These are phyloP conservation scores for Biscogniauxia sp. DNA, from an alignment of 2,329 filamentous ascomycete species.

Conservation along the genomic window DNA sequence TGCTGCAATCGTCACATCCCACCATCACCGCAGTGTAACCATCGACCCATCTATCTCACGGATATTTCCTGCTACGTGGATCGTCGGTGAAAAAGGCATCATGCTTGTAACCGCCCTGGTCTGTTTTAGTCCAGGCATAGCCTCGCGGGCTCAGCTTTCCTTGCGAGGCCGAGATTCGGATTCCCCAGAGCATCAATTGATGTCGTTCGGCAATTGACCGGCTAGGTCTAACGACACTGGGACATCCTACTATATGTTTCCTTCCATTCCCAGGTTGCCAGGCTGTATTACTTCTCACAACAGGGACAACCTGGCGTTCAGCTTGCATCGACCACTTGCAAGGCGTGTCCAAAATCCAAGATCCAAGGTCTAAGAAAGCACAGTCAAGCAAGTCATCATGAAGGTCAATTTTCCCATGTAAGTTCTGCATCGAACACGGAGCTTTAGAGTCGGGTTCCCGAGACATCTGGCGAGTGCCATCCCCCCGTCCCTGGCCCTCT, in stretches of 20 bases:
- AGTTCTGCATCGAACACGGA: slow-evolving; percentile 13
- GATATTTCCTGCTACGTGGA: slow-evolving; percentile 1
- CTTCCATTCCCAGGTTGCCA: not conserved
- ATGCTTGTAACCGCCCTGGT: slow-evolving; percentile 13
- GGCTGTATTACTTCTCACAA: not conserved
- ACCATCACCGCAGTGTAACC: slow-evolving; percentile 11
- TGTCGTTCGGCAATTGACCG: not conserved
- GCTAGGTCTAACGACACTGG: not conserved
- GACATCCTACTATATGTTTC: not conserved
- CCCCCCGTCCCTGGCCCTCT: slow-evolving; percentile 8
- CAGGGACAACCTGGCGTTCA: not conserved
- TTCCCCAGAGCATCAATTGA: not conserved
- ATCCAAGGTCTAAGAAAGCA: slow-evolving; percentile 7
- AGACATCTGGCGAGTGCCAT: slow-evolving; percentile 15
- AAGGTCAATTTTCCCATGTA: slow-evolving; percentile 11
- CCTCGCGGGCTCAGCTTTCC: slow-evolving; percentile 2
- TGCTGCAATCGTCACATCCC: slow-evolving; percentile 6
- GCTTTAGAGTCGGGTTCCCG: slow-evolving; percentile 14
- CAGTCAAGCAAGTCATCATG: not conserved
- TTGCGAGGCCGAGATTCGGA: not conserved
- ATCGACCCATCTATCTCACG: slow-evolving; percentile 1
- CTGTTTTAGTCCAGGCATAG: slow-evolving; percentile 2
- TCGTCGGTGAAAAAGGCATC: slow-evolving; percentile 15
- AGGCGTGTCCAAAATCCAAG: slow-evolving; percentile 4
- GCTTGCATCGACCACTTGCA: not conserved